phyloP scores from a whole-genome alignment of 129 eudicot species.

The Artemisia annua region DNA sequence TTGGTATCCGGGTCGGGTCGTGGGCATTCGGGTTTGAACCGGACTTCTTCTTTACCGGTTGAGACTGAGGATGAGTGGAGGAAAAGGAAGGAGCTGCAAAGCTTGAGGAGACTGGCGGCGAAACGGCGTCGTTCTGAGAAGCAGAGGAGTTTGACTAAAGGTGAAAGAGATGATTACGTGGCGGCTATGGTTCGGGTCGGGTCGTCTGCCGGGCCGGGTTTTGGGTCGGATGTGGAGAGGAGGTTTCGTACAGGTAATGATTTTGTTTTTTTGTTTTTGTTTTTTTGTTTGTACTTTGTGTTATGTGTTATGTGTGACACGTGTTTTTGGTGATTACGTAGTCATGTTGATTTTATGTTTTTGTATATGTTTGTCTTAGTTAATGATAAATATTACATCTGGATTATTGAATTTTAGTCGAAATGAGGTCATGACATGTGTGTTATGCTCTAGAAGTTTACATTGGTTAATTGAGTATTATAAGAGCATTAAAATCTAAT shows the following conservation, averaged over 20 bases:
- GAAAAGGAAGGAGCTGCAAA: conserved; percentile 88
- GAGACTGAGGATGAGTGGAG: conserved; percentile 92
- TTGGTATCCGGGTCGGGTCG: conserved; percentile 16
- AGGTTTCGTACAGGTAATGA: conserved; percentile 52
- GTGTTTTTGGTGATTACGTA: too few species aligned
- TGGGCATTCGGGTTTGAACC: conserved; percentile 18
- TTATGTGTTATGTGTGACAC: conserved; percentile 2
- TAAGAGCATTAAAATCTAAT: too few species aligned
- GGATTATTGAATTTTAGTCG: too few species aligned
- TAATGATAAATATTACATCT: too few species aligned
- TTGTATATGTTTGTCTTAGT: too few species aligned
- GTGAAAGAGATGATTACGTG: conserved; percentile 52
- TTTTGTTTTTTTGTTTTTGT: background rate
- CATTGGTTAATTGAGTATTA: too few species aligned
- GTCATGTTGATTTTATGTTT: background rate
- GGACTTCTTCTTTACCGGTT: conserved; percentile 86
- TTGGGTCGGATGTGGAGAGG: conserved; percentile 45
- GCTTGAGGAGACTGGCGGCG: conserved; percentile 76
- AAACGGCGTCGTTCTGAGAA: conserved; percentile 82
- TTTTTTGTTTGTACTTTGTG: too few species aligned
- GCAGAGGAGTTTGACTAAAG: conserved; percentile 51
- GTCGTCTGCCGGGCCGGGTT: conserved; percentile 35
- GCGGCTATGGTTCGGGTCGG: conserved; percentile 47
- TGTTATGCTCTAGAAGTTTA: too few species aligned
- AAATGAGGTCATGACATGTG: too few species aligned